Percentiles rank a stretch among this genome's conserved stretches.
phyloP scores from a whole-genome alignment of 305 asterid species.

The Euphrasia arctica region DNA sequence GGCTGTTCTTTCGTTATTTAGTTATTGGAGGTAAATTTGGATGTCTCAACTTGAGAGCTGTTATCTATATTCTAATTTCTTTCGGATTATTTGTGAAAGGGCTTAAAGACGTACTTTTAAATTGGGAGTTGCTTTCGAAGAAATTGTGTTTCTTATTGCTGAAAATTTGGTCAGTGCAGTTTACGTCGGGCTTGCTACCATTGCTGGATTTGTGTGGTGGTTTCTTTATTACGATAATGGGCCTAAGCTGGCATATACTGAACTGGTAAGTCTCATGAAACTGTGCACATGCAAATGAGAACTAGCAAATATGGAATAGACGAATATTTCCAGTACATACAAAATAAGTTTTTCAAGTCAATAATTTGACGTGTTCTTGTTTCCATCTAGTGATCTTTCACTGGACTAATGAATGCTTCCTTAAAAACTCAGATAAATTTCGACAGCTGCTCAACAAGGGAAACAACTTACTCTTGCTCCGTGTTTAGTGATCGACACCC shows the following conservation, averaged over 20 bases:
- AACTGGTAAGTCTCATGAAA: constrained; percentile 57
- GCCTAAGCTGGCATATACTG: constrained; percentile 77
- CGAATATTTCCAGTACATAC: neutral
- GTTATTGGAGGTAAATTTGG: constrained; percentile 86
- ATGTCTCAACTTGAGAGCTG: constrained; percentile 16
- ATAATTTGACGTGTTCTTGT: constrained; percentile 3
- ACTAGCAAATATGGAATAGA: constrained; percentile 17
- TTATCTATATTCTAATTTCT: constrained; percentile 17
- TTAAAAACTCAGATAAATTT: constrained; percentile 65
- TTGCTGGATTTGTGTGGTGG: constrained; percentile 99
- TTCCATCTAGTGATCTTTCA: neutral
- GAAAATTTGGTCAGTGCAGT: constrained; percentile 50
- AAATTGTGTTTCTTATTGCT: constrained; percentile 20
- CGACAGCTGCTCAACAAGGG: constrained; percentile 92
- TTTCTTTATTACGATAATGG: constrained; percentile 79
- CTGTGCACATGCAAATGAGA: constrained; percentile 24
- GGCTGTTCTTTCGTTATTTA: constrained; percentile 96
- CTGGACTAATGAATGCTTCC: constrained; percentile 28
- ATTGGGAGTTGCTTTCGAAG: constrained; percentile 22
- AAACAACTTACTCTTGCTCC: constrained; percentile 70
- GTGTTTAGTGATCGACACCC: constrained; percentile 91
- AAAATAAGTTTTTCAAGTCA: neutral
- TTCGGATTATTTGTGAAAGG: constrained; percentile 11
- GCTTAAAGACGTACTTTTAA: constrained; percentile 13
- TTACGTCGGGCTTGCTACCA: constrained; percentile 96